Evolutionary conservation across 306 rosid genomes (phyloP).

Genomic region (Cicer arietinum): DNA sequence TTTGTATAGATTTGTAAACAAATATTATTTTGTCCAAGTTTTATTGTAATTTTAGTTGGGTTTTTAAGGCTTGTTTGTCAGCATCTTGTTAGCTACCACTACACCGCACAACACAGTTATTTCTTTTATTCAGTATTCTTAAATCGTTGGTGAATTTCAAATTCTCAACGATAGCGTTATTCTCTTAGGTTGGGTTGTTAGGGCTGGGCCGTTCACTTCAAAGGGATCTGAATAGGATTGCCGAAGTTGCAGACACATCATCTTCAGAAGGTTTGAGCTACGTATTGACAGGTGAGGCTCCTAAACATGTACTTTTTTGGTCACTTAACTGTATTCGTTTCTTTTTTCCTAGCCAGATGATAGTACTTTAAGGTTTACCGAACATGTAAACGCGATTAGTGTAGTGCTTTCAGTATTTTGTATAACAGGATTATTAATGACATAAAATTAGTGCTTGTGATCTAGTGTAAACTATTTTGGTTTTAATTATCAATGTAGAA

Average conservation of each 20-base stretch:
- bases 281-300: slow-evolving; percentile 81
- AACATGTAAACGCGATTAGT: slow-evolving; percentile 9
- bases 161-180: slow-evolving; percentile 20
- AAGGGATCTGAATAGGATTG: slow-evolving; percentile 89
- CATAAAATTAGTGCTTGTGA: slow-evolving; percentile 4
- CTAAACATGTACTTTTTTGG: slow-evolving; percentile 26
- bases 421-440: slow-evolving; percentile 5
- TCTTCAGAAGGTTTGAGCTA: slow-evolving; percentile 80
- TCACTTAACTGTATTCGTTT: slow-evolving; percentile 22
- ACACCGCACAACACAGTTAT: neutral
- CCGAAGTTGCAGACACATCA: slow-evolving; percentile 90
- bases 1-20: slow-evolving; percentile 14
- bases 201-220: slow-evolving; percentile 91
- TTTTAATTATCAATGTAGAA: slow-evolving; percentile 21
- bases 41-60: neutral
- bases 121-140: slow-evolving; percentile 7
- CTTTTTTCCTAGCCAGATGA: slow-evolving; percentile 11
- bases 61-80: slow-evolving; percentile 25
- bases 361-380: neutral
- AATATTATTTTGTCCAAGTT: neutral
- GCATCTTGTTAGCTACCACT: slow-evolving; percentile 20
- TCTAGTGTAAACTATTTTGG: slow-evolving; percentile 13
- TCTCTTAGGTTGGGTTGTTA: slow-evolving; percentile 82
- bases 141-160: slow-evolving; percentile 34
- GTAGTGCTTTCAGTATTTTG: slow-evolving; percentile 30